Evolutionary conservation across 1,284 basidiomycete genomes (phyloP).

Genomic region (Rhodotorula sp.): DNA sequence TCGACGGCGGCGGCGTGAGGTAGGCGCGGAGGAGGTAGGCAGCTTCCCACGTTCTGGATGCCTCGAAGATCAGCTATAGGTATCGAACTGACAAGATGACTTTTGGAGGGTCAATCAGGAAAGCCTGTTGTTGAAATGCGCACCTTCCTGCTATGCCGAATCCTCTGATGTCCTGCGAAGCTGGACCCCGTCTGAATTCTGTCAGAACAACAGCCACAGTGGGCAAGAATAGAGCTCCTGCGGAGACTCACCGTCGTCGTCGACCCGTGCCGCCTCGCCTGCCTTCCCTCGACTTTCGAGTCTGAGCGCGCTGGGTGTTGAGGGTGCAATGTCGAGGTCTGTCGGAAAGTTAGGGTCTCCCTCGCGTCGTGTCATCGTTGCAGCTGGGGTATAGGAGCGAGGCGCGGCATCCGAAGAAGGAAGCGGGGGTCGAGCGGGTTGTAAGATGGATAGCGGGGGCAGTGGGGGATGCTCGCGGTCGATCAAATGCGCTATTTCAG

Average conservation of each 20-base stretch:
- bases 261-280: background rate
- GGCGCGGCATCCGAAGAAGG: background rate
- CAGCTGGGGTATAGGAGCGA: background rate
- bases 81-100: too few species aligned
- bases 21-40: slow-evolving; percentile 64
- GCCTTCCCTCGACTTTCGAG: background rate
- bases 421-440: background rate
- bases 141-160: slow-evolving; percentile 75
- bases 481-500: too few species aligned
- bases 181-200: slow-evolving; percentile 22
- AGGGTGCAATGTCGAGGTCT: slow-evolving; percentile 13
- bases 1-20: slow-evolving; percentile 48
- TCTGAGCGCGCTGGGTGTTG: background rate
- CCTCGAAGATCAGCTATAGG: background rate
- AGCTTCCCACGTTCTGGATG: slow-evolving; percentile 59
- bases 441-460: background rate
- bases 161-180: slow-evolving; percentile 55
- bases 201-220: too few species aligned
- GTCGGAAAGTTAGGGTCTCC: slow-evolving; percentile 30
- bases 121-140: slow-evolving; percentile 33
- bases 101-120: too few species aligned
- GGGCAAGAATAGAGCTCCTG: too few species aligned
- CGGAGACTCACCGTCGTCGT: slow-evolving; percentile 2
- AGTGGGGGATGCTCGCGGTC: background rate
- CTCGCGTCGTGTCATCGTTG: background rate